Evolutionary conservation across 2,329 filamentous ascomycete genomes (phyloP), one percentile per base, ranked within the genome.

Genomic region (Xylogone sp.): DNA sequence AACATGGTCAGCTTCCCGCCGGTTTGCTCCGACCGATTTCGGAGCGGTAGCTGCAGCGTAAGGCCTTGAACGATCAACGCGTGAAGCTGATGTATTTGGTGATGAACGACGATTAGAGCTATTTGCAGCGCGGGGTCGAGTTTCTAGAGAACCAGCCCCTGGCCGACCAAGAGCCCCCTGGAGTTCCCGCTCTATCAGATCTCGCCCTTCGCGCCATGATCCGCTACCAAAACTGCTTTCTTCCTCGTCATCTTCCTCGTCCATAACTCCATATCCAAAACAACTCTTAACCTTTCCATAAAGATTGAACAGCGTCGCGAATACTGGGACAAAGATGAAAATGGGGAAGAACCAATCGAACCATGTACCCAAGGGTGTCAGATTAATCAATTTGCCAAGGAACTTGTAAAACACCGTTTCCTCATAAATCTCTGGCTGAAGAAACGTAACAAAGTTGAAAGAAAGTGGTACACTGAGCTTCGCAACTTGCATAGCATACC

Each of bases 381-480:
- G 76, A 63, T 93, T 83, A 68, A 99, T 90, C 10, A 90, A 79
- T 43, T 82, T 74, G 6, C 94, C 94, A 0, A 99, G 79, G 62
- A 99, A 96, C 42, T 81, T 70, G 71, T 93, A 96, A 69, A 97
- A 99, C 0, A 85, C 83, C 0, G 92, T 97, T 60, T 85, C 80
- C 52, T 78, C 72, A 65, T 91, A 93, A 42, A 96, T 82, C 12
- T 76, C 75, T 7, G 75, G 77, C 1, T 88, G 87, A 20, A 97
- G 71, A 66, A 97, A 93, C 1, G 93, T 97, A 67, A 96, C 79
- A 65, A 97, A 99, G 71, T 99, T 99, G 80, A 96, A 99, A 3
- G 89, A 86, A 8, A 99, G 78, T 1, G 94, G 94, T 0, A 99
- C 90, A 1, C 89, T 96, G 43, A 99, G 82, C 63, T 92, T 90